Evolutionary conservation across 257 asterid genomes (phyloP), one percentile per base, ranked within the genome.

Genomic region (Solanum ossicruentum): DNA sequence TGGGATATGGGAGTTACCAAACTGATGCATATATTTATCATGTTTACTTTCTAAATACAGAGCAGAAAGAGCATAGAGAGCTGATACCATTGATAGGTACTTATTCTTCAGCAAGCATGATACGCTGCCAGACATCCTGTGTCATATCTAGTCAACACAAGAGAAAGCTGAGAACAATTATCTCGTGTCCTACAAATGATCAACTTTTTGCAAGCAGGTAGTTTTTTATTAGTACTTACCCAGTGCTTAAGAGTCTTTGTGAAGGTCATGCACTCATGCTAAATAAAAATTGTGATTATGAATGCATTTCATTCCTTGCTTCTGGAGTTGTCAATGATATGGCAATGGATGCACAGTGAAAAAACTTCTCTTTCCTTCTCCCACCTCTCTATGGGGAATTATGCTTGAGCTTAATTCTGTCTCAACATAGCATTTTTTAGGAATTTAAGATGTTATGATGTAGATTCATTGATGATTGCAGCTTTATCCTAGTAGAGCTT

Each of bases 111-210:
- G 87, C 92, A 39, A 55, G 61, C 63, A 79, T 41, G 70, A 85
- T 91, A 70, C 87, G 86, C 32, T 89, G 89, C 87, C 91, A 88
- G 54, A 79, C 90, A n/a, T 56, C 86, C 41, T 89, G 83, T 84
- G 43, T 88, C 52, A 54, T 87, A 18, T 71, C 90, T 51, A 91
- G 93, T 88, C 91, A 89, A 32, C 93, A 91, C 84, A 91, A 89
- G 84, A 91, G 93, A 86, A 91, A 87, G 90, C 75, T 91, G 88
- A 89, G 92, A 89, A 89, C 91, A 81, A 90, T 91, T 81, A 83
- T 86, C 52, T 67, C 87, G 21, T 89, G 91, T 81, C 93, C 92
- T 2, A 83, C 91, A 63, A 91, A 88, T 66, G 91, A 89, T 70
- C 90, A 89, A 84, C 90, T 91, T 23, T 91, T 91, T 88, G 91